A percentile compares a stretch with the other conserved stretches of the same genome.
Evolutionary conservation across 2,329 filamentous ascomycete genomes (phyloP).

Genomic region (Emmonsiellopsis sp.): DNA sequence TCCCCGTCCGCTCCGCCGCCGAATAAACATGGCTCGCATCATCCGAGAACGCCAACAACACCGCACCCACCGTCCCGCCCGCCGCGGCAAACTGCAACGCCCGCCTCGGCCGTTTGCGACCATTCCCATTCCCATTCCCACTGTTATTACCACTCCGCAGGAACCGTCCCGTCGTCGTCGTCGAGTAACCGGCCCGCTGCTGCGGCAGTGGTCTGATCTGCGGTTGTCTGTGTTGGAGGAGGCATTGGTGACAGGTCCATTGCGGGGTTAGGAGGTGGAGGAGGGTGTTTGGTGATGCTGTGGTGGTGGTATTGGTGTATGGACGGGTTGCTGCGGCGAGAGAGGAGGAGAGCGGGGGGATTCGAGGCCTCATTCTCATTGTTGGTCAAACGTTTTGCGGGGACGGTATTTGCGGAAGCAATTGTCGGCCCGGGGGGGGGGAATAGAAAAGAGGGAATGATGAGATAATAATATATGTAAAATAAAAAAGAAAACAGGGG

Average conservation of each 20-base stretch:
- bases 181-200: conserved; percentile 2
- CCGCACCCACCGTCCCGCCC: conserved; percentile 31
- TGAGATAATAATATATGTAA: neutral
- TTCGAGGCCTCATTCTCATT: conserved; percentile 5
- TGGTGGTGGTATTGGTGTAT: neutral
- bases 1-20: conserved; percentile 65
- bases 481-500: neutral
- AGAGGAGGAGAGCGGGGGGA: conserved; percentile 2
- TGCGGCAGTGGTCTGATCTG: neutral
- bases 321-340: neutral
- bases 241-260: conserved; percentile 17
- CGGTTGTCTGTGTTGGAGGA: conserved; percentile 10
- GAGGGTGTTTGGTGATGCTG: neutral
- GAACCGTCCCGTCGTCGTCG: neutral
- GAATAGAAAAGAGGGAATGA: neutral
- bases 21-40: conserved; percentile 70
- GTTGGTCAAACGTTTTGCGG: no score
- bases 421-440: no score
- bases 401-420: no score
- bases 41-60: conserved; percentile 45
- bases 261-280: neutral
- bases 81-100: conserved; percentile 25
- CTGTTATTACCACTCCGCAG: neutral
- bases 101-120: conserved; percentile 14
- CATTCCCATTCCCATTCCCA: neutral